Evolutionary conservation across 140 eudicot genomes (phyloP), one percentile per base, ranked within the genome.

Genomic region (Ambrosia hybrid): DNA sequence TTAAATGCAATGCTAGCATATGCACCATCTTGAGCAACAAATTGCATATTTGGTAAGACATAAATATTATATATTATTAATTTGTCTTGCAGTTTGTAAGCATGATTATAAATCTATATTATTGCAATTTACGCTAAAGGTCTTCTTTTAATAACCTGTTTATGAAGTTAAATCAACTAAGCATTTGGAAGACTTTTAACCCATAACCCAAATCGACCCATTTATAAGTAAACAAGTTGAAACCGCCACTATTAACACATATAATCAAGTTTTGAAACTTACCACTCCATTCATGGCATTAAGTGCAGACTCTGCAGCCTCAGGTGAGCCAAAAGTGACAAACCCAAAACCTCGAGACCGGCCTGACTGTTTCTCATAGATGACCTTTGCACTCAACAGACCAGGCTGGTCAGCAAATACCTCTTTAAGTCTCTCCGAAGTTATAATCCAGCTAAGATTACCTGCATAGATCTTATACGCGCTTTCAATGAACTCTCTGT

Each of bases 271-370:
- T 15, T 34, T 65, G 43, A 65, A 57, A 16, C 91, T 85, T 85
- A 93, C 99, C 89, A 78, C 78, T 78, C 79, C 99, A 83, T 91
- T 86, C 86, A 90, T 78, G 57, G 87, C 78, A 51, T 45, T 56
- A 57, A 94, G 86, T 9, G 99, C 96, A 57, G 88, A 74, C 59
- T 84, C 85, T 4, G 84, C 88, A 9, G 83, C 95, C 73, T 86
- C 95, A 0, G 85, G 86, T 51, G 96, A 84, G 17, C 79, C 64
- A 78, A 94, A 94, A 14, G 96, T 86, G 26, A 91, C 66, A 33
- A 94, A 94, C 6, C 99, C 99, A 78, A 80, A 94, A 67, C 99
- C 99, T 60, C 96, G 89, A 55, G 97, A 94, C 77, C 87, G 78
- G 46, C 96, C 96, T 0, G 90, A 80, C 5, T 86, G 85, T 80